A percentile compares a stretch with the other conserved stretches of the same genome.
These are phyloP conservation scores for Castanea sativa DNA, from an alignment of 306 rosid species.

Conservation along the genomic window DNA sequence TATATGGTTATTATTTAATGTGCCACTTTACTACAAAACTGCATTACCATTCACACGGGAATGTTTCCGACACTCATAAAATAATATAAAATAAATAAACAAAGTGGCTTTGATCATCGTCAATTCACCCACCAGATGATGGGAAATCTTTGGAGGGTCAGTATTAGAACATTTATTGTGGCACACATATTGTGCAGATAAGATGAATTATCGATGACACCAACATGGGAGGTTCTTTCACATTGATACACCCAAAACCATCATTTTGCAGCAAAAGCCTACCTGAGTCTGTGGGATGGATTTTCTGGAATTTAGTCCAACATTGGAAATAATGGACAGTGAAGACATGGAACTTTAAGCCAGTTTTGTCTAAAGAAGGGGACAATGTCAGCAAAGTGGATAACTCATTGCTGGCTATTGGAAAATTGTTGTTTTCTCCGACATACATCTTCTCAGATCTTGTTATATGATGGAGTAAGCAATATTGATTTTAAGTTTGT, in stretches of 20 bases:
- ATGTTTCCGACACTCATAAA: too few species aligned
- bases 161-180: neutral
- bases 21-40: too few species aligned
- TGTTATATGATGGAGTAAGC: too few species aligned
- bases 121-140: neutral
- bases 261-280: conserved; percentile 28
- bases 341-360: conserved; percentile 19
- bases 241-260: conserved; percentile 3
- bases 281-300: neutral
- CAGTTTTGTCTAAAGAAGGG: conserved; percentile 15
- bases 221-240: neutral
- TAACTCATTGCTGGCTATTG: neutral
- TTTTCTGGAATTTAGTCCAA: conserved; percentile 10
- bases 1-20: too few species aligned
- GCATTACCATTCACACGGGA: too few species aligned
- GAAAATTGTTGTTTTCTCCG: neutral
- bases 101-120: neutral
- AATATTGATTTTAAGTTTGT: too few species aligned
- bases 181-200: neutral
- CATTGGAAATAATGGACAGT: conserved; percentile 16
- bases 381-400: conserved; percentile 33
- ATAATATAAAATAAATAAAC: too few species aligned
- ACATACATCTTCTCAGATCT: too few species aligned
- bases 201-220: neutral
- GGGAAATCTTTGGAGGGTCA: neutral